phyloP scores from a whole-genome alignment of 345 rosid species.

The Populus nigra region DNA sequence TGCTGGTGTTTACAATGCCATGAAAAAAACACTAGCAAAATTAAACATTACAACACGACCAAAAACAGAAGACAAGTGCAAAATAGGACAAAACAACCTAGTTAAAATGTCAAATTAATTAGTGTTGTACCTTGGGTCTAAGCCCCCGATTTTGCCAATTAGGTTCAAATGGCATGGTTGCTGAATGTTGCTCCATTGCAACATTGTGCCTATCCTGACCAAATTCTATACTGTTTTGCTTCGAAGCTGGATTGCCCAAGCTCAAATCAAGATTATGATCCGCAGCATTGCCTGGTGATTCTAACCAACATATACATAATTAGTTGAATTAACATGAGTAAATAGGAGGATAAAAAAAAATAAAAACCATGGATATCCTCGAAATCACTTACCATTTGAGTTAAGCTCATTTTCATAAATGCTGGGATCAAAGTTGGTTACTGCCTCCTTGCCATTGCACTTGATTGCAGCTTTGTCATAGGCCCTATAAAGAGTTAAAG shows the following conservation, averaged over 20 bases:
- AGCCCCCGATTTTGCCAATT: constrained; percentile 43
- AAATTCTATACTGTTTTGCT: constrained; percentile 28
- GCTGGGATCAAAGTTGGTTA: constrained; percentile 87
- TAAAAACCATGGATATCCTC: neutral
- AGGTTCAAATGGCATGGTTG: constrained; percentile 26
- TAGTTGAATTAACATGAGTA: neutral
- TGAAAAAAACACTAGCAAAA: neutral
- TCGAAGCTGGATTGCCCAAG: constrained; percentile 56
- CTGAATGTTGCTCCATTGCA: constrained; percentile 26
- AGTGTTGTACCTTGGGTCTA: constrained; percentile 40
- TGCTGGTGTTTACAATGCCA: constrained; percentile 3
- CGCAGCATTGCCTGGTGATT: constrained; percentile 45
- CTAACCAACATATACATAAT: constrained; percentile 17
- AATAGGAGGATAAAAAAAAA: neutral
- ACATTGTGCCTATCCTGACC: constrained; percentile 22
- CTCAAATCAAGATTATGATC: constrained; percentile 82
- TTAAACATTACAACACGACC: neutral
- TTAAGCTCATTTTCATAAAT: constrained; percentile 63
- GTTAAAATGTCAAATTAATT: neutral
- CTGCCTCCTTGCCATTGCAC: constrained; percentile 92
- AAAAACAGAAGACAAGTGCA: neutral
- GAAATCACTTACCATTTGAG: constrained; percentile 37
- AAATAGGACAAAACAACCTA: neutral
- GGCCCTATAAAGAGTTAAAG: constrained; percentile 39
- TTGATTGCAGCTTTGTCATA: constrained; percentile 92